These are phyloP conservation scores for Rhizopogon vinicolor DNA, from an alignment of 768 basidiomycete species.

Conservation along the genomic window DNA sequence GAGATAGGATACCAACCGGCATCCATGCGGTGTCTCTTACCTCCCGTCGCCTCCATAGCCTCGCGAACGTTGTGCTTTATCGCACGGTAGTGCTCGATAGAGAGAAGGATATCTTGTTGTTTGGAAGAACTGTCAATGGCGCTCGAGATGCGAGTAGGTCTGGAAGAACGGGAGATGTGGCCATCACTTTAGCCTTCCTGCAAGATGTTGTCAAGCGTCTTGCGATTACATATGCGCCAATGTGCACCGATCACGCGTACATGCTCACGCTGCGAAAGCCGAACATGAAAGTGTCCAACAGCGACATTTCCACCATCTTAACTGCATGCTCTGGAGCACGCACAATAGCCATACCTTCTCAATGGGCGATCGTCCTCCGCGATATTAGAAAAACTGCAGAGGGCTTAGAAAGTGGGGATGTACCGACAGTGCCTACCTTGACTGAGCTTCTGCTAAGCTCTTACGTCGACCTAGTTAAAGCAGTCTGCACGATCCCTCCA, in stretches of 20 bases:
- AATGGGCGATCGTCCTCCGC: neutral
- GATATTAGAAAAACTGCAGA: slow-evolving; percentile 3
- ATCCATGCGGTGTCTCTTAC: slow-evolving; percentile 17
- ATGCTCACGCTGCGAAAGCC: slow-evolving; percentile 11
- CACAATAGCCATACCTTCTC: slow-evolving; percentile 22
- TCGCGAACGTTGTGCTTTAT: slow-evolving; percentile 34
- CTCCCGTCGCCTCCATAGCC: slow-evolving; percentile 23
- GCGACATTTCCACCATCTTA: slow-evolving; percentile 19
- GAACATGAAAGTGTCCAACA: slow-evolving; percentile 13
- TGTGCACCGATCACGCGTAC: neutral
- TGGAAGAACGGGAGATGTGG: neutral
- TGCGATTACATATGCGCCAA: slow-evolving; percentile 25
- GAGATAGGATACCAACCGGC: slow-evolving; percentile 8
- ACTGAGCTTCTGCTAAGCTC: slow-evolving; percentile 8
- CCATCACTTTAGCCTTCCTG: slow-evolving; percentile 18
- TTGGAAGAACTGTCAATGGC: slow-evolving; percentile 30
- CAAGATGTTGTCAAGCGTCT: slow-evolving; percentile 31
- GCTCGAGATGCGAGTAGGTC: slow-evolving; percentile 9
- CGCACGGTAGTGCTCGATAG: slow-evolving; percentile 33
- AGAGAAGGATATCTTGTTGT: slow-evolving; percentile 23
- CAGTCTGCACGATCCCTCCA: neutral
- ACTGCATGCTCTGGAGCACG: slow-evolving; percentile 30
- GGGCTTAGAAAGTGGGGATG: neutral
- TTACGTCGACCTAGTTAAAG: slow-evolving; percentile 2
- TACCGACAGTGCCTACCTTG: neutral